Conservation (phyloP, 2,329 filamentous ascomycete genomes). For the Colletotrichum gloeosporioides region DNA sequence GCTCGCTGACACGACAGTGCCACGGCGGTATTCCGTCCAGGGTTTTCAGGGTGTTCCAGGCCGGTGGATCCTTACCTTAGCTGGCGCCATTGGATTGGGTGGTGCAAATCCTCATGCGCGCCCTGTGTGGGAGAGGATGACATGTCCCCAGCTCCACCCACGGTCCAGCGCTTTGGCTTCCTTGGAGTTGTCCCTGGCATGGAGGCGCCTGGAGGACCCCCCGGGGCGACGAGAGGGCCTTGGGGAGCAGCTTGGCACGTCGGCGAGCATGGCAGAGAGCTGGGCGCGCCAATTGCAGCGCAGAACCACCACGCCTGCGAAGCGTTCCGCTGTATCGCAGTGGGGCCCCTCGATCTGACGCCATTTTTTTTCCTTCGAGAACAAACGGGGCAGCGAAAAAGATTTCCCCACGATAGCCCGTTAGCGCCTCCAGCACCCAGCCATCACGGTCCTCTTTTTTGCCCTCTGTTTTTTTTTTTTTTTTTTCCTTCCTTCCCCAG, state of each 20-base stretch:
- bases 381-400: slow-evolving; percentile 9
- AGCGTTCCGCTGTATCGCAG: not conserved
- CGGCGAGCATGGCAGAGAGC: not conserved
- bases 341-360: slow-evolving; percentile 14
- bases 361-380: slow-evolving; percentile 21
- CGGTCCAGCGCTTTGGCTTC: not conserved
- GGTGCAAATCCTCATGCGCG: not conserved
- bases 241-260: not conserved
- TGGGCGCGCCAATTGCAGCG: not conserved
- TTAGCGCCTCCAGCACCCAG: not conserved
- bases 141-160: not conserved
- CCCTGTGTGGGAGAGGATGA: not conserved
- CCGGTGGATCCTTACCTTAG: not conserved
- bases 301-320: not conserved
- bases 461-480: not conserved
- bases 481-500: not conserved
- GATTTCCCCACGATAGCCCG: slow-evolving; percentile 16
- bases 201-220: not conserved
- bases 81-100: not conserved
- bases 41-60: not conserved
- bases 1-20: not conserved
- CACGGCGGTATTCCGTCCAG: not conserved
- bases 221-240: not conserved
- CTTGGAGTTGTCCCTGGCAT: slow-evolving; percentile 3
- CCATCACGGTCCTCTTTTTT: slow-evolving; percentile 10